Conservation (phyloP, 192 early-diverging fungal species). For the Umbelopsis vinacea region DNA sequence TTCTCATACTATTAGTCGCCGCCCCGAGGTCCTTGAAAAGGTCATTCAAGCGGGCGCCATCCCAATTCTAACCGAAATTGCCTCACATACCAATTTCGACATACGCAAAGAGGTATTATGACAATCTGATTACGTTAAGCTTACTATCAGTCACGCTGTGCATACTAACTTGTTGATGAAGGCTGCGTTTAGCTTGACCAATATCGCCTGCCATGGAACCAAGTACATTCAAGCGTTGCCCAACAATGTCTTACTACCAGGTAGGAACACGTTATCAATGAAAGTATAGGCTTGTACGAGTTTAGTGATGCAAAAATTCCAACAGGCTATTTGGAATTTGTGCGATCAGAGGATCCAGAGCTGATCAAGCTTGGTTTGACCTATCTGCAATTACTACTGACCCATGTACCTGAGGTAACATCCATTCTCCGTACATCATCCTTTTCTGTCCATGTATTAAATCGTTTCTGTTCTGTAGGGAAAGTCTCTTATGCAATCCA, state of each 20-base stretch:
- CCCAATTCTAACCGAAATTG: conserved; percentile 58
- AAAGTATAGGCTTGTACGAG: too few relatives aligned
- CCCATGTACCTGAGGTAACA: conserved; percentile 47
- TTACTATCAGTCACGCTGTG: neutral
- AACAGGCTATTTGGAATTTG: conserved; percentile 58
- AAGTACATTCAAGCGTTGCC: conserved; percentile 51
- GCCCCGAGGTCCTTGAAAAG: conserved; percentile 46
- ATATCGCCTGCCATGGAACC: conserved; percentile 59
- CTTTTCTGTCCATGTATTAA: neutral
- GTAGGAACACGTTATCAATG: neutral
- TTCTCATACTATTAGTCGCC: conserved; percentile 13
- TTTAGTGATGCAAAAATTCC: too few relatives aligned
- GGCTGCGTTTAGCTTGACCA: conserved; percentile 67
- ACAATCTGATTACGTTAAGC: neutral
- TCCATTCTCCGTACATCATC: neutral
- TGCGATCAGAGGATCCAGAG: conserved; percentile 65
- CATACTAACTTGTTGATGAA: neutral
- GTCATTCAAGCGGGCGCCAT: conserved; percentile 59
- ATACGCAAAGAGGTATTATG: conserved; percentile 63
- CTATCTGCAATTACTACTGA: conserved; percentile 60
- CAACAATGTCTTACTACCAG: conserved; percentile 48
- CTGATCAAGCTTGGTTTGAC: conserved; percentile 65
- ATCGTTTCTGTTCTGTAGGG: conserved; percentile 18
- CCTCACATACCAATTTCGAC: conserved; percentile 66
- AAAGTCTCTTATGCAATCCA: conserved; percentile 34